Evolutionary conservation across 164 flowering plant species (phyloP).

Genomic region (Magnolia kwangsiensis): DNA sequence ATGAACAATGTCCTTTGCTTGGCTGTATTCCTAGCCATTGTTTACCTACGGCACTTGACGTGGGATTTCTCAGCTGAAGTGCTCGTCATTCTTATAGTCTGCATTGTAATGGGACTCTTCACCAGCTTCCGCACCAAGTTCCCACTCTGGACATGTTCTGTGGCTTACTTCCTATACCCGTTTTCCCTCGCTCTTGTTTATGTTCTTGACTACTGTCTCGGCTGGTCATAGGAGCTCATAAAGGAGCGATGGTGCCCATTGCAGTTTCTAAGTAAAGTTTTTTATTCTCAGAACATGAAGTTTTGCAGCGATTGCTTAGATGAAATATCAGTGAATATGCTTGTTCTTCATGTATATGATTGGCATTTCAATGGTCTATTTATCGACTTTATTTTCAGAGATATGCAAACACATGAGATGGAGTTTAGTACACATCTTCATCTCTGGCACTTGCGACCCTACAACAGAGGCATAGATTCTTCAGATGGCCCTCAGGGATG

Average conservation of each 20-base stretch:
- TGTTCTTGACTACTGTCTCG: constrained; percentile 57
- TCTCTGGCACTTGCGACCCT: too few species aligned
- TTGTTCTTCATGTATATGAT: too few species aligned
- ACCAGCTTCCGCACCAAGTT: constrained; percentile 64
- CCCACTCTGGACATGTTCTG: constrained; percentile 65
- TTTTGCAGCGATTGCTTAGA: too few species aligned
- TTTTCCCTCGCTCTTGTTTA: constrained; percentile 67
- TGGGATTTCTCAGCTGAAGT: constrained; percentile 90
- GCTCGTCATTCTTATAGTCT: constrained; percentile 57
- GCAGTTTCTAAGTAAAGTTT: too few species aligned
- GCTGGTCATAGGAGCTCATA: constrained; percentile 50
- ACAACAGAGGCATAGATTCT: too few species aligned
- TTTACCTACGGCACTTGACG: constrained; percentile 53
- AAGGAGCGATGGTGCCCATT: background rate
- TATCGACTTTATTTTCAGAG: too few species aligned
- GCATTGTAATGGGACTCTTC: constrained; percentile 57
- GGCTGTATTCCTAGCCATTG: constrained; percentile 62
- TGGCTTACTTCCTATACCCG: constrained; percentile 65
- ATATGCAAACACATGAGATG: too few species aligned
- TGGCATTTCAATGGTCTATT: too few species aligned
- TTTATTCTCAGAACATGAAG: too few species aligned
- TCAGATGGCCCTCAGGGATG: too few species aligned
- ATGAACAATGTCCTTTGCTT: constrained; percentile 74
- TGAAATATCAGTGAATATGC: too few species aligned
- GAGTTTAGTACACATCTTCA: too few species aligned